These are phyloP conservation scores for Claviceps pazoutovae DNA, from an alignment of 2,329 filamentous ascomycete species.

Conservation along the genomic window DNA sequence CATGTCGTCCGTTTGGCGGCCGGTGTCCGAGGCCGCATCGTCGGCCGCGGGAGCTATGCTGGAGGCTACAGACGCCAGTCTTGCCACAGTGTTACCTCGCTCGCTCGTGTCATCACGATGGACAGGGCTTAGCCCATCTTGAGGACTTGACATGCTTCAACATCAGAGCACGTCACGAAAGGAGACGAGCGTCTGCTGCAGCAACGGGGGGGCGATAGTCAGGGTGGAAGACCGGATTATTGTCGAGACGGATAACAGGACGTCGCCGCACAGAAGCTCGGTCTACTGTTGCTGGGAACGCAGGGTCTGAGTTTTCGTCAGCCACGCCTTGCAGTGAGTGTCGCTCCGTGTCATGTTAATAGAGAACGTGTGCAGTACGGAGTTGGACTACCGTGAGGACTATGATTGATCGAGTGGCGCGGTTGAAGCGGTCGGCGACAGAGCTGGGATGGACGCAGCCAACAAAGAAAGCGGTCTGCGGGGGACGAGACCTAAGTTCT, in stretches of 20 bases:
- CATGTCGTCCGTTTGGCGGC: neutral
- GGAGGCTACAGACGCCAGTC: neutral
- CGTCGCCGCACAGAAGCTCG: neutral
- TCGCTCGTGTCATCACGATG: slow-evolving; percentile 4
- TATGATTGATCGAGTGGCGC: neutral
- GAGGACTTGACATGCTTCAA: slow-evolving; percentile 20
- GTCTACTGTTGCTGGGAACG: neutral
- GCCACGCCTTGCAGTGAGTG: neutral
- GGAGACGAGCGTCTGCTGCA: neutral
- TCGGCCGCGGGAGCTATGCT: neutral
- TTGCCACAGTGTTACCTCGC: neutral
- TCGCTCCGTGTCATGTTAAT: neutral
- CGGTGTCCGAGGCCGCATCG: neutral
- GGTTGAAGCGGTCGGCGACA: neutral
- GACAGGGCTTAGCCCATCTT: slow-evolving; percentile 12
- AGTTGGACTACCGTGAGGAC: neutral
- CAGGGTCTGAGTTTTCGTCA: slow-evolving; percentile 2
- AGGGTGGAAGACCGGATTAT: neutral
- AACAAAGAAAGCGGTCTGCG: too few species aligned
- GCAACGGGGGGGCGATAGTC: neutral
- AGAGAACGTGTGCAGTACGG: neutral
- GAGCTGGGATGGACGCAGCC: neutral
- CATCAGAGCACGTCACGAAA: slow-evolving; percentile 9
- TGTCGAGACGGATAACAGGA: neutral
- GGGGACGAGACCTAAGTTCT: neutral